A percentile compares a stretch with the other conserved stretches of the same genome.
Conservation (phyloP, 2,329 filamentous ascomycete genomes). For the Ophiostoma novo-ulmi region DNA sequence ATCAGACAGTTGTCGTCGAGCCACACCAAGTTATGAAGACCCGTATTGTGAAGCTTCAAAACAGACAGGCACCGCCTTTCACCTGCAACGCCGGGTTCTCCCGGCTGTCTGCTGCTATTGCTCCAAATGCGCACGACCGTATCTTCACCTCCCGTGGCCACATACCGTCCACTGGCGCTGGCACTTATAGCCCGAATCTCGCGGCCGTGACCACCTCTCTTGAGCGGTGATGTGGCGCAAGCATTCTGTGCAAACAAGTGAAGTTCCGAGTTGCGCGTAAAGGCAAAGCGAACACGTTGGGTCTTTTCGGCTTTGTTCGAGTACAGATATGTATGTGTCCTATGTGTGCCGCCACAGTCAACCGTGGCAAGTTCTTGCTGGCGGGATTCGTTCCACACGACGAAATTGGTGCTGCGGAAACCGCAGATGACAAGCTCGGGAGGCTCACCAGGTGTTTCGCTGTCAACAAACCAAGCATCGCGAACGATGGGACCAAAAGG, state of each 20-base stretch:
- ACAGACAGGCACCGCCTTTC: conserved; percentile 52
- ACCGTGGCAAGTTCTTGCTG: conserved; percentile 66
- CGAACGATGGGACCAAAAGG: conserved; percentile 74
- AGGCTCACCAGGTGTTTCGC: conserved; percentile 38
- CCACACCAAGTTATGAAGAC: conserved; percentile 78
- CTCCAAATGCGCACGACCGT: conserved; percentile 54
- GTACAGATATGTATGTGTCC: conserved; percentile 59
- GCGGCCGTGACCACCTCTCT: conserved; percentile 72
- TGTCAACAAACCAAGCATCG: conserved; percentile 55
- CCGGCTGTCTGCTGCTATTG: neutral
- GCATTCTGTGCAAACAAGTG: conserved; percentile 43
- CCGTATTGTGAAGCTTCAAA: conserved; percentile 72
- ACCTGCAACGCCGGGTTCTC: no score
- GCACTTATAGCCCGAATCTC: conserved; percentile 61
- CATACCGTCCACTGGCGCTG: conserved; percentile 35
- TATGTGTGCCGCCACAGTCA: conserved; percentile 79
- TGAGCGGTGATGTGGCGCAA: conserved; percentile 45
- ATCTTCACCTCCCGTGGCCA: conserved; percentile 69
- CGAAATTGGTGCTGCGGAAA: conserved; percentile 72
- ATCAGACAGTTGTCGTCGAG: conserved; percentile 64
- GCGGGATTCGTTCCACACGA: conserved; percentile 71
- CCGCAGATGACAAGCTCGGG: conserved; percentile 67
- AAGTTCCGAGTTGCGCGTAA: conserved; percentile 62
- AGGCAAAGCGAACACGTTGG: conserved; percentile 54
- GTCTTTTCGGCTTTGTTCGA: conserved; percentile 28